Percentiles rank a stretch among this genome's conserved stretches.
These are phyloP conservation scores for Dorcoceras hygrometricum DNA, from an alignment of 257 asterid genomes.

Conservation along the genomic window DNA sequence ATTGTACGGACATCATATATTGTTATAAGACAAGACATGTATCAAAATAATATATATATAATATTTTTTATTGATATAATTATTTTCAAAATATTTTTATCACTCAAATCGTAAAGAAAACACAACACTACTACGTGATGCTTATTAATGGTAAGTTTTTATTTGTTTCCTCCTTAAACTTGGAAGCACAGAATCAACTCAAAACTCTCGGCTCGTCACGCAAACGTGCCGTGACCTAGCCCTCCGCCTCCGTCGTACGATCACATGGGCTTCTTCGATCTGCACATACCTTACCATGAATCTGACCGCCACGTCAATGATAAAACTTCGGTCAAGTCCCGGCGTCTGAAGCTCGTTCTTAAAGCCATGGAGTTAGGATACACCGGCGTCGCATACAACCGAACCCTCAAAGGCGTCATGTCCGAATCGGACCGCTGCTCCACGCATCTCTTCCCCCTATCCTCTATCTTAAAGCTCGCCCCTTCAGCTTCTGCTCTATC, in stretches of 20 bases:
- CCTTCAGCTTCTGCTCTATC: conserved; percentile 49
- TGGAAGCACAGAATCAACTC: neutral
- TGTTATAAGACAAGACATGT: no score
- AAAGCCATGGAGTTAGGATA: conserved; percentile 84
- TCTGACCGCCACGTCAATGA: conserved; percentile 58
- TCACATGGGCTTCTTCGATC: conserved; percentile 78
- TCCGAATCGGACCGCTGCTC: conserved; percentile 79
- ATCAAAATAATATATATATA: no score
- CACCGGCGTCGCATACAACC: conserved; percentile 82
- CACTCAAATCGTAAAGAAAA: no score
- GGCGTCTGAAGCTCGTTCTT: conserved; percentile 62
- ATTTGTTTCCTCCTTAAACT: neutral
- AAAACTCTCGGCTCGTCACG: neutral
- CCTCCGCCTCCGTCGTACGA: neutral
- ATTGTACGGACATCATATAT: no score
- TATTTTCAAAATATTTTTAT: no score
- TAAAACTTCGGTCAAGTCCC: conserved; percentile 48
- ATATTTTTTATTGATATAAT: no score
- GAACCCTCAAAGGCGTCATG: conserved; percentile 77
- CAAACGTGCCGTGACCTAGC: conserved; percentile 16
- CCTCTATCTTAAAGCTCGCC: conserved; percentile 46
- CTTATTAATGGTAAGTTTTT: neutral
- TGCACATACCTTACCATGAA: conserved; percentile 68
- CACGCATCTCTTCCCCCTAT: conserved; percentile 51
- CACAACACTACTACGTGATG: no score